Conservation (phyloP, 2,329 filamentous ascomycete genomes). For the Aureobasidium leucospermi region DNA sequence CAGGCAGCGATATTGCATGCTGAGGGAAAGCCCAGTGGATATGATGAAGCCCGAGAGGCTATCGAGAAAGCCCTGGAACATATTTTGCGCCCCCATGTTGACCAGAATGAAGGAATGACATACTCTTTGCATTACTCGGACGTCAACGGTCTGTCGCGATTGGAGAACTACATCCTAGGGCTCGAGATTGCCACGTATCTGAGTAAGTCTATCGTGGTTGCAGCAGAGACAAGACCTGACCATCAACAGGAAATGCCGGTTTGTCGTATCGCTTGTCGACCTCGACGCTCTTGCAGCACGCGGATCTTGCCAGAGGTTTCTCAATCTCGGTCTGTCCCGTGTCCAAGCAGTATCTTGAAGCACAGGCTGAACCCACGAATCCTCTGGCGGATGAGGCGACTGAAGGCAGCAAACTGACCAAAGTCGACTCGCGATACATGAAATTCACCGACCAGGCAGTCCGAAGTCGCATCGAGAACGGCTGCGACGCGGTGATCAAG, state of each 20-base stretch:
- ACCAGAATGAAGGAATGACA: conserved; percentile 18
- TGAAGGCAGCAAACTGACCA: conserved; percentile 11
- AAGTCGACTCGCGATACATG: conserved; percentile 19
- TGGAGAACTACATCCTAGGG: conserved; percentile 31
- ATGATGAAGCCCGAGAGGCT: conserved; percentile 26
- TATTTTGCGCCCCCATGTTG: conserved; percentile 20
- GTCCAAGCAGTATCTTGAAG: conserved; percentile 21
- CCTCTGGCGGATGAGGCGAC: conserved; percentile 8
- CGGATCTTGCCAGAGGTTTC: conserved; percentile 26
- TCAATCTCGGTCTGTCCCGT: conserved; percentile 27
- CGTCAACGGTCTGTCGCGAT: conserved; percentile 28
- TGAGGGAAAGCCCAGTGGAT: conserved; percentile 21
- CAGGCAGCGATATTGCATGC: conserved; percentile 24
- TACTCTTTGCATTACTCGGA: conserved; percentile 30
- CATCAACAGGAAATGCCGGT: conserved; percentile 21
- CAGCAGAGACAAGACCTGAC: background rate
- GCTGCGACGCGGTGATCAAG: conserved; percentile 28
- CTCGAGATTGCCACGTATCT: conserved; percentile 27
- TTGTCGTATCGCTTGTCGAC: conserved; percentile 27
- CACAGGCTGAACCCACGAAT: conserved; percentile 20
- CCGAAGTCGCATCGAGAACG: conserved; percentile 23
- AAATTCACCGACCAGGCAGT: conserved; percentile 24
- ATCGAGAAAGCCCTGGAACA: conserved; percentile 25
- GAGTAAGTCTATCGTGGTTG: conserved; percentile 18
- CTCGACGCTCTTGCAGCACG: conserved; percentile 27